A percentile compares a stretch with the other conserved stretches of the same genome.
Conservation (phyloP, 345 rosid species). For the Populus deltoides region DNA sequence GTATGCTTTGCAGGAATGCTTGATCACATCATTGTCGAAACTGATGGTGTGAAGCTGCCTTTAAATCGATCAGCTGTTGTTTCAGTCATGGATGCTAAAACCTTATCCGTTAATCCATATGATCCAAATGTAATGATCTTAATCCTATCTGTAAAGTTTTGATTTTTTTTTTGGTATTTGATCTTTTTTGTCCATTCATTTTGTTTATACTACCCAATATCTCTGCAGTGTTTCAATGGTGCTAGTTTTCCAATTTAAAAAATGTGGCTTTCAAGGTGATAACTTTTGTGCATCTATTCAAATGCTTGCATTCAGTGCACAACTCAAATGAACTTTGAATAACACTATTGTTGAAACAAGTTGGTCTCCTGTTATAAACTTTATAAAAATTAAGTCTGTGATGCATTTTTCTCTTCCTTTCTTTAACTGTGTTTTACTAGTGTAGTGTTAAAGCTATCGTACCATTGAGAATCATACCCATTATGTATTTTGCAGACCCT, state of each 20-base stretch:
- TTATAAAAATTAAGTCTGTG: background rate
- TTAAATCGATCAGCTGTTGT: slow-evolving; percentile 81
- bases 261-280: background rate
- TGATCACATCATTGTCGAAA: slow-evolving; percentile 89
- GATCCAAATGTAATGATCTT: slow-evolving; percentile 67
- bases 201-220: background rate
- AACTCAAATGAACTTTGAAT: background rate
- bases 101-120: slow-evolving; percentile 82
- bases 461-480: background rate
- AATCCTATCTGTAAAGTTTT: background rate
- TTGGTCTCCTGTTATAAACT: background rate
- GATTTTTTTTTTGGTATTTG: background rate
- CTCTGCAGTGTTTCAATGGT: background rate
- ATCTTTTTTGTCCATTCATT: background rate
- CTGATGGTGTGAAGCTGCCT: slow-evolving; percentile 69
- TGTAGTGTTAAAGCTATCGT: too few species aligned
- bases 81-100: slow-evolving; percentile 82
- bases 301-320: background rate
- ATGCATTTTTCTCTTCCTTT: background rate
- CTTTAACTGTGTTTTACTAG: too few species aligned
- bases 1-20: slow-evolving; percentile 68
- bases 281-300: background rate
- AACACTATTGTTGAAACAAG: background rate
- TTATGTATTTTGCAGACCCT: slow-evolving; percentile 50
- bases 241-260: background rate